Conservation (phyloP, 257 asterid species). For the Cynanchum wilfordii region DNA sequence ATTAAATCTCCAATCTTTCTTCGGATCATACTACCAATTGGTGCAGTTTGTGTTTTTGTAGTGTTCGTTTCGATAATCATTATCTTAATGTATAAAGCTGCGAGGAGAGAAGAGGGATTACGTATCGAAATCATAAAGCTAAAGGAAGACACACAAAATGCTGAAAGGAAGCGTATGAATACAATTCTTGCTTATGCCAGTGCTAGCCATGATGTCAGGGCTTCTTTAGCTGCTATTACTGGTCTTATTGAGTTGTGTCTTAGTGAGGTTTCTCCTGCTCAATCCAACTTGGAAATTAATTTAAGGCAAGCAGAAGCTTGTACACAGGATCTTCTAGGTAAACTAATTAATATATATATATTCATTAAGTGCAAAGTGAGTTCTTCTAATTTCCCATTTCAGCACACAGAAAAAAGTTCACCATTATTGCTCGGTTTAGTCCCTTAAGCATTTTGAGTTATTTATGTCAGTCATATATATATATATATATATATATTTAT, state of each 20-base stretch:
- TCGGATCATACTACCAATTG: slow-evolving; percentile 24
- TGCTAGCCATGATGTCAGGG: slow-evolving; percentile 83
- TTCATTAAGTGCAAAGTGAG: too few species aligned
- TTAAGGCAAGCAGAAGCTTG: slow-evolving; percentile 44
- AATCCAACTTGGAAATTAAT: slow-evolving; percentile 34
- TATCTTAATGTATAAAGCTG: slow-evolving; percentile 27
- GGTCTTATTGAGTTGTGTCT: slow-evolving; percentile 49
- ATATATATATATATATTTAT: neutral
- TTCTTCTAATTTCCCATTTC: too few species aligned
- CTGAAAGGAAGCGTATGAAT: slow-evolving; percentile 64
- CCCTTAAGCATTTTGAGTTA: too few species aligned
- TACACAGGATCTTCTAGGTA: slow-evolving; percentile 48
- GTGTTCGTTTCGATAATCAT: too few species aligned
- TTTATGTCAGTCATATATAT: too few species aligned
- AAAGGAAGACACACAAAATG: slow-evolving; percentile 72
- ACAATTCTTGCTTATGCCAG: slow-evolving; percentile 61
- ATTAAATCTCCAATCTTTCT: slow-evolving; percentile 26
- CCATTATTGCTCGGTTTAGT: too few species aligned
- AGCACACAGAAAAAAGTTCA: too few species aligned
- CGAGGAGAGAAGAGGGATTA: slow-evolving; percentile 49
- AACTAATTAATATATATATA: neutral
- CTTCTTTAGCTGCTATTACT: slow-evolving; percentile 50
- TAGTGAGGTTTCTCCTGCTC: slow-evolving; percentile 18
- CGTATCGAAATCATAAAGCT: slow-evolving; percentile 48
- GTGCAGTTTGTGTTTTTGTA: too few species aligned